phyloP scores from a whole-genome alignment of 2,329 filamentous ascomycete genomes.

The Cytospora chrysosperma region DNA sequence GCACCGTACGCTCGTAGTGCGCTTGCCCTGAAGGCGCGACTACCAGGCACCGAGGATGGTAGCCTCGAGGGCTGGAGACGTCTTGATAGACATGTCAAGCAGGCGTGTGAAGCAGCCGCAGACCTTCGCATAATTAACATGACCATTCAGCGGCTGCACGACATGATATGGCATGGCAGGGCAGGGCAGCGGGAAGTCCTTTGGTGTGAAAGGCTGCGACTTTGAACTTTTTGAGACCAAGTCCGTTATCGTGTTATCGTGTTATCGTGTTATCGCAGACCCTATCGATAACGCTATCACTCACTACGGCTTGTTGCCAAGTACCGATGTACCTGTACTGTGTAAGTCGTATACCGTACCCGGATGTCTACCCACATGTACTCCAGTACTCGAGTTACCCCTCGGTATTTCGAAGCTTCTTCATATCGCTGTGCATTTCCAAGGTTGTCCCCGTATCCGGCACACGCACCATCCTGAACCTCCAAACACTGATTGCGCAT shows the following conservation, averaged over 20 bases:
- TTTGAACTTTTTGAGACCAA: background rate
- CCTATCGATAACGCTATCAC: too few species aligned
- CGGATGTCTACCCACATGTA: too few species aligned
- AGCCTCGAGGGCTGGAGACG: background rate
- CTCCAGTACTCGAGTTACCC: too few species aligned
- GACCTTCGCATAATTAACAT: slow-evolving; percentile 34
- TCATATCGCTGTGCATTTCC: background rate
- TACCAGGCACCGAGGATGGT: background rate
- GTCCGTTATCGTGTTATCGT: background rate
- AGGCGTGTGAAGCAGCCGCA: slow-evolving; percentile 32
- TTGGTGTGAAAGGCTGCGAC: background rate
- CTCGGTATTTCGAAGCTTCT: too few species aligned
- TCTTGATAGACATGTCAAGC: slow-evolving; percentile 33
- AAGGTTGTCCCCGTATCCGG: too few species aligned
- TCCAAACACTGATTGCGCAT: background rate
- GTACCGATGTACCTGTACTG: too few species aligned
- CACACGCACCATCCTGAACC: background rate
- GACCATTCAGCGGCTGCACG: background rate
- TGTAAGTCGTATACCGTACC: too few species aligned
- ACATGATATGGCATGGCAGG: background rate
- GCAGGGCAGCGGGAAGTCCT: background rate
- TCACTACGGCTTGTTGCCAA: too few species aligned
- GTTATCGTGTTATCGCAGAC: background rate
- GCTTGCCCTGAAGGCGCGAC: slow-evolving; percentile 4
- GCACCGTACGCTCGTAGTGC: background rate